Evolutionary conservation across 1,284 basidiomycete species (phyloP), one percentile per base, ranked within the genome.

Genomic region (Dichomitus squalens): DNA sequence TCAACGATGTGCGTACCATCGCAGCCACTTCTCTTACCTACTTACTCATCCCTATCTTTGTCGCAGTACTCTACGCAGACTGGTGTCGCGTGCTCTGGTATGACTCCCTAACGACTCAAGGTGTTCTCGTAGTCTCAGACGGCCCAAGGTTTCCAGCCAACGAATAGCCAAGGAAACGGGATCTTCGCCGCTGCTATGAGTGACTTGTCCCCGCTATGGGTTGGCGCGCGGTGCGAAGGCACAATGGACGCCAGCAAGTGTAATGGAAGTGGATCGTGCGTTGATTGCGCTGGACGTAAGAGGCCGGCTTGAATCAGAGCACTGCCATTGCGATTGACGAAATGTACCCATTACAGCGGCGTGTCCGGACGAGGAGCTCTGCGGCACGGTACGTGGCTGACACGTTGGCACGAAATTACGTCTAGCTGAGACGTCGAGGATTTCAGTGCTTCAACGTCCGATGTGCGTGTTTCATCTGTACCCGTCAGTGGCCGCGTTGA

Each of bases 131-230:
- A n/a, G 36, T 35, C 44, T 47, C n/a, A 47, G 9, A 6, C 20
- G 18, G 29, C 31, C 21, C 1, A 18, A 70, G 66, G 67, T 20
- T 70, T 70, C 53, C 49, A 55, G 4, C 67, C 72, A 1, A 65
- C 66, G 34, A 73, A 74, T 52, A 66, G 63, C 29, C 72, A 73
- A 53, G 71, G 72, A 5, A 68, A 55, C 44, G 65, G 63, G 16
- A 71, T 72, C 44, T 72, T 70, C 61, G 70, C 73, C 9, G 68
- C 73, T 34, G 70, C 72, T 14, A 70, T 73, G 68, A 67, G 65
- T 53, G 72, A 75, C 59, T 58, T 71, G 8, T 73, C 70, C 27
- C 73, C 73, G n/a, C 64, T 75, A 11, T 75, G 72, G 72, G 62
- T 64, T 7, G 72, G 73, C 5, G 63, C 69, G 7, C 59, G 55